Base-by-base conservation (phyloP, 1,284 basidiomycete species). In the Porodaedalea pini region DNA sequence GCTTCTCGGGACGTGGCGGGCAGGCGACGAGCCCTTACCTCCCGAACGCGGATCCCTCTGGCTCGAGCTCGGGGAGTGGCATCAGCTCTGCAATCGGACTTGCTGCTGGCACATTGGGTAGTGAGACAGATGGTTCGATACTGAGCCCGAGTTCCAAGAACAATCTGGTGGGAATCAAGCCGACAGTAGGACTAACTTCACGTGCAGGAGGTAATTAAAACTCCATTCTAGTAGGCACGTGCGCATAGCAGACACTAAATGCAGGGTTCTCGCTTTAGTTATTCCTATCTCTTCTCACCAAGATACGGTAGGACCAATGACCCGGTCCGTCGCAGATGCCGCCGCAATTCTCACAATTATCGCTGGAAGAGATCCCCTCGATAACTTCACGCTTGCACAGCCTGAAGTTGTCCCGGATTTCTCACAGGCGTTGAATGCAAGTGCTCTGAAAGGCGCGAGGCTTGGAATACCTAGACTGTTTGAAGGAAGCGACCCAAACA, bases 131-230 rank as follows among this genome's bases (percentile, higher is more conserved):
- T 54, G 63, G 65, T n/a, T 66, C 65, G 45, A 66, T 67, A 32
- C 39, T 62, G 13, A 61, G 58, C 37, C 73, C 73, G 1, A 69
- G 75, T 57, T 73, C 71, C 51, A 63, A 64, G 25, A 75, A 76
- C 54, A 80, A 78, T 43, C 58, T 80, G 3, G 78, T 80, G 0
- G 80, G 80, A 1, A 76, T 81, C 54, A 80, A 80, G 65, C 78
- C 79, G 1, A 79, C 78, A 1, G 71, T 81, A 0, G 80, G 79
- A 2, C 65, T 81, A 6, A 80, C 78, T 1, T 78, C 76, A 29
- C 69, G 80, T 23, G 73, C 76, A 3, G 78, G 75, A 63, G 76
- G 77, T 78, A 58, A 34, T 66, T 56, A 11, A 19, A 25, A 2
- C 43, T 23, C n/a, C 8, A 5, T 5, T n/a, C 15, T 21, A 21